Conservation (phyloP, 1,284 basidiomycete species). For the Bondarzewia mesenterica region DNA sequence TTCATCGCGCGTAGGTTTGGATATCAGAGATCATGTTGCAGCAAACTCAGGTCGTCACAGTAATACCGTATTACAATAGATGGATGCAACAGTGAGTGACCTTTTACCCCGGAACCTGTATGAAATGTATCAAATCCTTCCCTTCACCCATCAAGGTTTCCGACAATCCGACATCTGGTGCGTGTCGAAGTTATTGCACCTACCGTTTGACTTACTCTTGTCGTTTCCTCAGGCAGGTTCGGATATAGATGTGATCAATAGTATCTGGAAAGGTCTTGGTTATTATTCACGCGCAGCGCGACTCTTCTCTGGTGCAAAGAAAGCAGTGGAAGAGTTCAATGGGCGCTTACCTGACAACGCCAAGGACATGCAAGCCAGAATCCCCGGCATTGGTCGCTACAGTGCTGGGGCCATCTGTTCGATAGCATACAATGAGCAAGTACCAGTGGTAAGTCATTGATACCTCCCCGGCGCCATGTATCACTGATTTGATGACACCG, state of each 20-base stretch:
- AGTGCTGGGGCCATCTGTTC: conserved; percentile 87
- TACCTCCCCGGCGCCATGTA: neutral
- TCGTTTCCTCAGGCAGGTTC: conserved; percentile 43
- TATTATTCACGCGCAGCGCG: conserved; percentile 87
- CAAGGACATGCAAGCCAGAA: conserved; percentile 72
- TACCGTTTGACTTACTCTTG: conserved; percentile 2
- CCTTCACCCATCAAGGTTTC: conserved; percentile 47
- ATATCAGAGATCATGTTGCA: conserved; percentile 96
- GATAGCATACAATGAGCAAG: conserved; percentile 81
- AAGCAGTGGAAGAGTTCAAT: conserved; percentile 56
- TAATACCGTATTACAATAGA: conserved; percentile 81
- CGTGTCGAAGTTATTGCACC: conserved; percentile 13
- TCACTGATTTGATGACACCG: neutral
- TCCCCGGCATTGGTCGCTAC: conserved; percentile 89
- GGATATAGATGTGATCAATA: conserved; percentile 80
- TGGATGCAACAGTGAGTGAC: conserved; percentile 71
- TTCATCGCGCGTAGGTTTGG: conserved; percentile 53
- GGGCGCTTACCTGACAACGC: conserved; percentile 78
- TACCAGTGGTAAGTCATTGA: conserved; percentile 60
- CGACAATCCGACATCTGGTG: conserved; percentile 75
- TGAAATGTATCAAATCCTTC: neutral
- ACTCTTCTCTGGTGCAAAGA: conserved; percentile 72
- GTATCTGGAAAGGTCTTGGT: conserved; percentile 85
- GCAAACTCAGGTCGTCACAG: conserved; percentile 88
- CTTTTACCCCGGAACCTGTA: conserved; percentile 5